Conservation (phyloP, 805 yeast species). For the Maudiozyma barnettii region DNA sequence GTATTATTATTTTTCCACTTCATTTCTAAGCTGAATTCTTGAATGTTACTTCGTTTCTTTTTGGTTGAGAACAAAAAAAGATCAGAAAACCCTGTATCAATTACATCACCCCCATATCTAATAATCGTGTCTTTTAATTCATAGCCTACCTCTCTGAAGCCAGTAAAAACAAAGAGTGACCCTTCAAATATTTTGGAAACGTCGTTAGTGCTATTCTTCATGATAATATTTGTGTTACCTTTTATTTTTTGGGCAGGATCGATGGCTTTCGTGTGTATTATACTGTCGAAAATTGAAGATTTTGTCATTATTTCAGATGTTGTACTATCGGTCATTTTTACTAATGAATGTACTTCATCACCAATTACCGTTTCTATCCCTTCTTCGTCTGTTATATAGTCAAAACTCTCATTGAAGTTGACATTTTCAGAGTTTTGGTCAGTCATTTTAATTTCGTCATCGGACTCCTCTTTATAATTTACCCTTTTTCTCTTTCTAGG, state of each 20-base stretch:
- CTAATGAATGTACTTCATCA: too few species aligned
- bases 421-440: too few species aligned
- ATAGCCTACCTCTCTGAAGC: conserved; percentile 23
- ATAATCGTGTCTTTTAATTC: conserved; percentile 31
- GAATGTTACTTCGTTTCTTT: not conserved
- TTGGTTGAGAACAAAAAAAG: conserved; percentile 9
- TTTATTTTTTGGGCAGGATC: not conserved
- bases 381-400: too few species aligned
- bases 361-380: too few species aligned
- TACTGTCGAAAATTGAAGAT: not conserved
- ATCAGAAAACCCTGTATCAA: conserved; percentile 29
- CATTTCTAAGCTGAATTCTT: conserved; percentile 5
- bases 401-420: too few species aligned
- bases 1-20: conserved; percentile 7
- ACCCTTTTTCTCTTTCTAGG: not conserved
- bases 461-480: not conserved
- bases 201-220: not conserved
- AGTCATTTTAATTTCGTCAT: not conserved
- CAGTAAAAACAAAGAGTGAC: conserved; percentile 35
- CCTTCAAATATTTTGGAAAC: conserved; percentile 21
- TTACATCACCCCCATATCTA: conserved; percentile 36
- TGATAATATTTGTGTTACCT: too few species aligned
- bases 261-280: not conserved
- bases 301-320: too few species aligned
- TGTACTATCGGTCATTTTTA: too few species aligned